Percentiles rank a stretch among this genome's conserved stretches.
phyloP scores from a whole-genome alignment of 176 grass and related monocot species.

The Aegilops sharonensis region DNA sequence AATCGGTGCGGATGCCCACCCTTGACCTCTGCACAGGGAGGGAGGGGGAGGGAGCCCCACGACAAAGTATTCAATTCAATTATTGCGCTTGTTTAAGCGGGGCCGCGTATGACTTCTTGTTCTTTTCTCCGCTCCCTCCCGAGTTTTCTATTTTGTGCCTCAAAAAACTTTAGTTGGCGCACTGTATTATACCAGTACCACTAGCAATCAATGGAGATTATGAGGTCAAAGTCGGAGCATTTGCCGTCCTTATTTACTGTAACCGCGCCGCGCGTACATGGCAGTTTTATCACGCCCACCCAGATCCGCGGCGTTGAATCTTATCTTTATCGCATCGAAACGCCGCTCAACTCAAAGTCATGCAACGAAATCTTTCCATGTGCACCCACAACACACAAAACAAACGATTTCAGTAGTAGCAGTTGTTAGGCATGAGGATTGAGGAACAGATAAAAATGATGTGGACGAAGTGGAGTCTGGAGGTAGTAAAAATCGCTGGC shows the following conservation, averaged over 20 bases:
- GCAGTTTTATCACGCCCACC: not conserved
- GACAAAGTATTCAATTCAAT: not conserved
- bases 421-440: not conserved
- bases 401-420: too few relatives aligned
- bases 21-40: constrained; percentile 44
- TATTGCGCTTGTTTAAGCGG: constrained; percentile 34
- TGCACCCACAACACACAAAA: too few relatives aligned
- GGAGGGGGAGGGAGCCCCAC: not conserved
- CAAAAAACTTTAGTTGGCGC: not conserved
- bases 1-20: constrained; percentile 4
- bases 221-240: not conserved
- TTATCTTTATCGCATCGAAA: too few relatives aligned
- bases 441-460: not conserved
- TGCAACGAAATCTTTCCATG: too few relatives aligned
- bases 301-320: not conserved
- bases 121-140: not conserved
- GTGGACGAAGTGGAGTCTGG: not conserved
- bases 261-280: not conserved
- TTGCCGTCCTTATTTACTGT: constrained; percentile 4
- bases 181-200: not conserved
- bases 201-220: not conserved
- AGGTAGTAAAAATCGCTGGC: not conserved
- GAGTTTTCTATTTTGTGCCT: too few relatives aligned
- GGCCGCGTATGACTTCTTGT: constrained; percentile 9
- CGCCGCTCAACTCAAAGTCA: too few relatives aligned